Percentiles rank a stretch among this genome's conserved stretches.
phyloP scores from a whole-genome alignment of 192 early-diverging fungal species.

The Entomortierella chlamydospora region DNA sequence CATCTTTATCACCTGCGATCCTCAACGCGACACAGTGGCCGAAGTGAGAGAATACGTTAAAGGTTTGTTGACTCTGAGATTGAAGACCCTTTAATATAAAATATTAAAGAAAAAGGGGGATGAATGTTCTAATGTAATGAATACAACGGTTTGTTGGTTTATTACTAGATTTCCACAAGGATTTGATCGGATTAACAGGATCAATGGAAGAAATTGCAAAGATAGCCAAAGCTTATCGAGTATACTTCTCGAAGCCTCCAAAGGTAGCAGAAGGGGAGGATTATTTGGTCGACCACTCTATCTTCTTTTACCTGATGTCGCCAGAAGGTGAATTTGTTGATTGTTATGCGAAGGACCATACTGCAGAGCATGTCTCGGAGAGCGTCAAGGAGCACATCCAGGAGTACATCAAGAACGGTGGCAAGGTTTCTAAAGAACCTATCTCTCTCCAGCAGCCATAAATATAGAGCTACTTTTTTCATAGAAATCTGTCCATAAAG shows the following conservation, averaged over 20 bases:
- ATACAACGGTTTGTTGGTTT: neutral
- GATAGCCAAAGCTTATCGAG: constrained; percentile 91
- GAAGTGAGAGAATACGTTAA: constrained; percentile 81
- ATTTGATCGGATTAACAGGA: constrained; percentile 93
- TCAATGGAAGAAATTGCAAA: constrained; percentile 83
- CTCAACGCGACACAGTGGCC: constrained; percentile 89
- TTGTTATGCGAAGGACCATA: constrained; percentile 88
- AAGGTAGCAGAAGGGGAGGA: constrained; percentile 82
- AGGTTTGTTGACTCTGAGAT: constrained; percentile 15
- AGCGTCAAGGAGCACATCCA: constrained; percentile 66
- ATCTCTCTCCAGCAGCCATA: neutral
- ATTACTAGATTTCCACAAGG: constrained; percentile 88
- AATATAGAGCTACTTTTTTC: no score
- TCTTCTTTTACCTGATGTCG: constrained; percentile 98
- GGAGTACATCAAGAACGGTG: constrained; percentile 59
- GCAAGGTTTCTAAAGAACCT: constrained; percentile 34
- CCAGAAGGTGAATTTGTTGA: constrained; percentile 92
- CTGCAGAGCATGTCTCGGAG: constrained; percentile 67
- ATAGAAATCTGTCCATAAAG: no score
- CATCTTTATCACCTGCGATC: constrained; percentile 97
- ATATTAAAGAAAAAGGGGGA: no score
- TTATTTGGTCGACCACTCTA: constrained; percentile 98
- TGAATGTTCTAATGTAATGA: no score
- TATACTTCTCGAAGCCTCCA: constrained; percentile 95
- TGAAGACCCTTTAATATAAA: neutral